Evolutionary conservation across 75 land plant genomes (phyloP).

Genomic region (Cryptomeria japonica): DNA sequence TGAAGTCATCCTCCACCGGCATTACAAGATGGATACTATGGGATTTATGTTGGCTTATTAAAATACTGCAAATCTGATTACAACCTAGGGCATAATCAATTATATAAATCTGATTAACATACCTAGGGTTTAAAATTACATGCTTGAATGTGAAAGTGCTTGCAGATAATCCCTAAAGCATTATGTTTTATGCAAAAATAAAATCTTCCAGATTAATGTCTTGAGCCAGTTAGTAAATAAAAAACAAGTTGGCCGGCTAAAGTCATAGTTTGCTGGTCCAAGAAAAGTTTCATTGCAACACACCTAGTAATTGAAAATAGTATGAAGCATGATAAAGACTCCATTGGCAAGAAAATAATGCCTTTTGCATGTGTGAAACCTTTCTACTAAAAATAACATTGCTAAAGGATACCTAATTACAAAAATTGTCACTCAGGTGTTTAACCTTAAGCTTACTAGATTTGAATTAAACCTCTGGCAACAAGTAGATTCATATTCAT

Average conservation of each 20-base stretch:
- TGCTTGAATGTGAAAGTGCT: not conserved
- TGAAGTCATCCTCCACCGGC: too few species aligned
- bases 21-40: too few species aligned
- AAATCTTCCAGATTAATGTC: not conserved
- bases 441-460: not conserved
- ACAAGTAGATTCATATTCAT: too few species aligned
- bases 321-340: not conserved
- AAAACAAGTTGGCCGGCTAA: not conserved
- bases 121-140: too few species aligned
- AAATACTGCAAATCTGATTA: too few species aligned
- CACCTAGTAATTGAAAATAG: not conserved
- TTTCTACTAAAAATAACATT: not conserved
- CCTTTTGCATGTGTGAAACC: not conserved
- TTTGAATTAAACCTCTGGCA: too few species aligned
- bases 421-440: not conserved
- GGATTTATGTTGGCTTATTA: too few species aligned
- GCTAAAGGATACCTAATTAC: too few species aligned
- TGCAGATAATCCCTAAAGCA: not conserved
- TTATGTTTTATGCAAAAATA: too few species aligned
- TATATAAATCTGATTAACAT: too few species aligned
- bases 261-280: not conserved
- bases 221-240: not conserved
- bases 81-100: too few species aligned
- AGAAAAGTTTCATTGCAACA: not conserved
- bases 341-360: not conserved